These are phyloP conservation scores for Trametes versicolor DNA, from an alignment of 1,284 basidiomycete species.

Conservation along the genomic window DNA sequence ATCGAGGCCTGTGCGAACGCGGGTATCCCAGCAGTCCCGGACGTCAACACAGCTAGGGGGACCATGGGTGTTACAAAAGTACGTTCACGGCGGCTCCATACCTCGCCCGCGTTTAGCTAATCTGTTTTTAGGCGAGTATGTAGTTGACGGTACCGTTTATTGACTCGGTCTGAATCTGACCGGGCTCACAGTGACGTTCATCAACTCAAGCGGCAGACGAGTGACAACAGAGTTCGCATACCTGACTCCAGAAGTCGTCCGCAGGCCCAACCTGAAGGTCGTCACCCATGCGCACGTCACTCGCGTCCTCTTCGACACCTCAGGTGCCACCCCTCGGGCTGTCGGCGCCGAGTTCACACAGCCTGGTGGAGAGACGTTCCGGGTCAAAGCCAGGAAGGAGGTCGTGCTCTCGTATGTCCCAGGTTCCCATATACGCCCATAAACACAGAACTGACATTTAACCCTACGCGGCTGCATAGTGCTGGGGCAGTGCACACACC, in stretches of 20 bases:
- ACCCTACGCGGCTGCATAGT: constrained; percentile 47
- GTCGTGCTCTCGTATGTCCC: constrained; percentile 66
- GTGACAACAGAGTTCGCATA: constrained; percentile 73
- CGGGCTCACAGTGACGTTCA: constrained; percentile 64
- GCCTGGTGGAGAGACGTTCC: constrained; percentile 48
- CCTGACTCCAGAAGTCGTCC: constrained; percentile 67
- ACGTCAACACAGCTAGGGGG: constrained; percentile 61
- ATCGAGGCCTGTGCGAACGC: constrained; percentile 56
- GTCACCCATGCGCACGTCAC: constrained; percentile 62
- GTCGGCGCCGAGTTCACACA: constrained; percentile 68
- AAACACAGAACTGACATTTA: no score
- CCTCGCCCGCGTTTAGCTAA: neutral
- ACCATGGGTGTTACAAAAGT: constrained; percentile 64
- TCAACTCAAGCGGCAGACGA: constrained; percentile 58
- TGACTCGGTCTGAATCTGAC: constrained; percentile 11
- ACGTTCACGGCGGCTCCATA: constrained; percentile 31
- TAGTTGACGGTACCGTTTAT: neutral
- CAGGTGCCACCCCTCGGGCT: constrained; percentile 53
- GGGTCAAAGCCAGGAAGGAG: constrained; percentile 62
- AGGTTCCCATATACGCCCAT: neutral
- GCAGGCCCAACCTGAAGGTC: constrained; percentile 69
- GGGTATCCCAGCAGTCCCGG: constrained; percentile 58
- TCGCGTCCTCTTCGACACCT: constrained; percentile 65
- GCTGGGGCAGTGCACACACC: constrained; percentile 73
- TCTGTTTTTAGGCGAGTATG: constrained; percentile 24